These are phyloP conservation scores for Crucihimalaya himalaica DNA, from an alignment of 345 rosid species.

Conservation along the genomic window DNA sequence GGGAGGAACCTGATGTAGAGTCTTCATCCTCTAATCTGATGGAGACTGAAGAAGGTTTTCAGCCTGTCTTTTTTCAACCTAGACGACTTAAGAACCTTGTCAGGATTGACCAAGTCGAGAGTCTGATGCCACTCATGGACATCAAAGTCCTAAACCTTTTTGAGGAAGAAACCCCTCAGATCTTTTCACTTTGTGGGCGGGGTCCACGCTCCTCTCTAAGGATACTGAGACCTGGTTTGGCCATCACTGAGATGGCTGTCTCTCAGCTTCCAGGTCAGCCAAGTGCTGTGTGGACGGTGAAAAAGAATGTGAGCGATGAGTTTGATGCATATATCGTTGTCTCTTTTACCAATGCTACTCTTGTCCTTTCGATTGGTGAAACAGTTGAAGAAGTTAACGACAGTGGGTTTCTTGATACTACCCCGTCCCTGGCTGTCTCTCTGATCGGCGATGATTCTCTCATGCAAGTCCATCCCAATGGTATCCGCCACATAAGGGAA, in stretches of 20 bases:
- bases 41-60: constrained; percentile 98
- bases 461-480: constrained; percentile 99
- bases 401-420: constrained; percentile 97
- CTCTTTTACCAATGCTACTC: constrained; percentile 92
- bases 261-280: constrained; percentile 99
- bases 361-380: constrained; percentile 98
- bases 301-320: constrained; percentile 82
- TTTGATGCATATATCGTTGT: constrained; percentile 98
- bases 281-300: constrained; percentile 99
- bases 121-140: constrained; percentile 98
- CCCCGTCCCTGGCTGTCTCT: constrained; percentile 88
- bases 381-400: constrained; percentile 98
- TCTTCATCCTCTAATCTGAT: constrained; percentile 82
- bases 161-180: constrained; percentile 99
- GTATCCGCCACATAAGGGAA: constrained; percentile 94
- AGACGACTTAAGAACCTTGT: constrained; percentile 89
- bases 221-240: constrained; percentile 92
- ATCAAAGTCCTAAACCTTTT: constrained; percentile 86
- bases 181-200: constrained; percentile 86
- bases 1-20: constrained; percentile 89
- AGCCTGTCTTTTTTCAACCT: constrained; percentile 94
- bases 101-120: constrained; percentile 93
- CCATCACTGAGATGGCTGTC: constrained; percentile 97
- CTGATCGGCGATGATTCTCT: constrained; percentile 94
- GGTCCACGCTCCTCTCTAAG: constrained; percentile 96